Base-by-base conservation (phyloP, 352 stramenopile genomes). In the Thalassiosira delicatula region DNA sequence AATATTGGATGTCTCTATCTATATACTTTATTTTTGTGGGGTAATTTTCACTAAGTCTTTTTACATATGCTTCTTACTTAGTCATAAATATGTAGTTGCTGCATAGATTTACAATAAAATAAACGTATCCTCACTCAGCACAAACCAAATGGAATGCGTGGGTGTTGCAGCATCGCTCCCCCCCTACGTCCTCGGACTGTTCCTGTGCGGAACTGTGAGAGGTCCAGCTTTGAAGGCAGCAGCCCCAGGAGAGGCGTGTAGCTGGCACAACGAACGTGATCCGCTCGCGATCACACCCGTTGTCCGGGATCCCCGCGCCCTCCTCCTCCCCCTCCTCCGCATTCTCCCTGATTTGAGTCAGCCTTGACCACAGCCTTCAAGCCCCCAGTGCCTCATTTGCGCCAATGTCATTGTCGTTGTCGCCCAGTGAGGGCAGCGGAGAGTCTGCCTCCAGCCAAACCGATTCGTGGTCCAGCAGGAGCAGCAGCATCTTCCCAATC, bases 401-500 rank as follows among this genome's bases (percentile, higher is more conserved):
- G 11, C 32, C 40, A 19, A 14, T 30, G 11, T 3, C 27, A 57
- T 60, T 42, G 35, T 12, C 5, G 35, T 42, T 29, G 17, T 71
- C 61, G 40, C 60, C 65, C 14, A 67, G 59, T 35, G 63, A 27
- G 12, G 60, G 51, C 7, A 57, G 56, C 25, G 87, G 78, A 8
- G 75, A 79, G 70, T 91, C 87, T 37, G 70, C 73, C 54, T 85
- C 68, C 1, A 89, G 33, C 17, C 87, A 83, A 87, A 82, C 91
- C 1, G 84, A 73, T 42, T 79, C 51, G 72, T 91, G 83, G 46
- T 89, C 85, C 23, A 92, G 30, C n/a, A 92, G 59, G 25, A 90
- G 49, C 0, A 87, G 21, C 2, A 92, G 37, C 87, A 92, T 92
- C 29, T 83, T 70, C 23, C 76, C 87, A 53, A 92, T 82, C 70